Percentiles rank a stretch among this genome's conserved stretches.
These are phyloP conservation scores for Echinochloa phyllopogon DNA, from an alignment of 176 grass and related monocot genomes.

Conservation along the genomic window DNA sequence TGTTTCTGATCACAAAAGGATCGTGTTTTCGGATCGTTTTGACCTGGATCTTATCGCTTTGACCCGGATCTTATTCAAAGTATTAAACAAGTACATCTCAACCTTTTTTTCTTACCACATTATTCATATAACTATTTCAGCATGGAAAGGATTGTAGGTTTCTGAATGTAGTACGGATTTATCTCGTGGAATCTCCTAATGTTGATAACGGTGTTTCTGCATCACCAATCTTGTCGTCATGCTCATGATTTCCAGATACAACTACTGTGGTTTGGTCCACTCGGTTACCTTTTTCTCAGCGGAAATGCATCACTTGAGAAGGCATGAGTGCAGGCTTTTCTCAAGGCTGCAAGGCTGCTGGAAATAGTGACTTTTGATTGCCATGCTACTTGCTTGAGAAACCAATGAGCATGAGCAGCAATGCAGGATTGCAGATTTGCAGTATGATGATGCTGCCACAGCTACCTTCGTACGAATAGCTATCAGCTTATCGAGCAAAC, in stretches of 20 bases:
- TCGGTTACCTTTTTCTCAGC: not conserved
- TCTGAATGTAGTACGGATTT: not conserved
- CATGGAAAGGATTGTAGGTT: not conserved
- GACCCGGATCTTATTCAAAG: not conserved
- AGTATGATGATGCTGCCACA: constrained; percentile 14
- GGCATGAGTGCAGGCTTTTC: constrained; percentile 41
- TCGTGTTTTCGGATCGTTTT: constrained; percentile 3
- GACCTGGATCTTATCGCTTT: not conserved
- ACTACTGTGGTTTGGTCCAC: not conserved
- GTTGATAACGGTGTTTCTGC: not conserved
- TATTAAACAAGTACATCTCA: constrained; percentile 13
- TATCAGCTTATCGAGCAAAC: not conserved
- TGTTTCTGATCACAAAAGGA: not conserved
- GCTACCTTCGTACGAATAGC: constrained; percentile 20
- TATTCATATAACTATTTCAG: not conserved
- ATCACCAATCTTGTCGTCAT: not conserved
- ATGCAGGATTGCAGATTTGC: constrained; percentile 42
- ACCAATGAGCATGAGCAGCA: constrained; percentile 43
- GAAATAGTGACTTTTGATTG: constrained; percentile 28
- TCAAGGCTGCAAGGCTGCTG: constrained; percentile 44
- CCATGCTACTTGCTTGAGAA: constrained; percentile 36
- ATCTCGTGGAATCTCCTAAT: not conserved
- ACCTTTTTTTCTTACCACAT: not conserved
- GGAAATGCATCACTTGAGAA: constrained; percentile 29
- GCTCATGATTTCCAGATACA: constrained; percentile 21